phyloP scores from a whole-genome alignment of 495 filamentous ascomycete species.

The Neurospora discreta region DNA sequence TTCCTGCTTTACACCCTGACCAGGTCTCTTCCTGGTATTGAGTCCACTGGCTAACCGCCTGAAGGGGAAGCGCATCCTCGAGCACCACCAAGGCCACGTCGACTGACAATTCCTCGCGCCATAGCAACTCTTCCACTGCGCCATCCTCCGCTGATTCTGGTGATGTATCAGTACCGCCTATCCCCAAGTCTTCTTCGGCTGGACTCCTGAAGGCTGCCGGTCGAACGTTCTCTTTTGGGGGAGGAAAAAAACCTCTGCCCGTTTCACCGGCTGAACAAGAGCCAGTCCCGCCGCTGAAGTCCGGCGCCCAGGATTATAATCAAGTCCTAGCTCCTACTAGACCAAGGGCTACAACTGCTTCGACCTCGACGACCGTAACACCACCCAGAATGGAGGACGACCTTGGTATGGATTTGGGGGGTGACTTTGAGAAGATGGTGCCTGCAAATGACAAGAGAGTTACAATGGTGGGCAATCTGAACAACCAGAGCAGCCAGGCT shows the following conservation, averaged over 20 bases:
- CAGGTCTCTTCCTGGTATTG: slow-evolving; percentile 2
- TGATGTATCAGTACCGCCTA: slow-evolving; percentile 47
- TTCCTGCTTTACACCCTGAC: not conserved
- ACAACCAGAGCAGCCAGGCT: slow-evolving; percentile 18
- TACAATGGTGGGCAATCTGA: slow-evolving; percentile 32
- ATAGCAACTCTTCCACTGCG: slow-evolving; percentile 62
- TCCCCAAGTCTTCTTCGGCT: slow-evolving; percentile 35
- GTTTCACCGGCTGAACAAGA: slow-evolving; percentile 34
- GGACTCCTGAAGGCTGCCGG: slow-evolving; percentile 54
- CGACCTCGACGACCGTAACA: slow-evolving; percentile 54
- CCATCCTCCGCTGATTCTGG: slow-evolving; percentile 59
- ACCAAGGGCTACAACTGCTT: slow-evolving; percentile 33
- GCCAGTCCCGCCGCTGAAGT: slow-evolving; percentile 22
- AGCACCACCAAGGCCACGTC: slow-evolving; percentile 51
- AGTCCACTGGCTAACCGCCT: slow-evolving; percentile 13
- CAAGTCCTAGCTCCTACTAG: slow-evolving; percentile 23
- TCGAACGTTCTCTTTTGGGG: slow-evolving; percentile 64
- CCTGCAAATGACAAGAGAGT: slow-evolving; percentile 46
- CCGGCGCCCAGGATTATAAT: slow-evolving; percentile 17
- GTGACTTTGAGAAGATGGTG: slow-evolving; percentile 62
- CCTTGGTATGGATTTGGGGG: slow-evolving; percentile 44
- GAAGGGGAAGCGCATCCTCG: slow-evolving; percentile 52
- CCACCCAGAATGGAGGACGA: slow-evolving; percentile 56
- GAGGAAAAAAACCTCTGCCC: slow-evolving; percentile 36
- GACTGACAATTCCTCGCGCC: slow-evolving; percentile 54